phyloP scores from a whole-genome alignment of 2,329 filamentous ascomycete genomes.

The Fusarium pseudoanthophilum region DNA sequence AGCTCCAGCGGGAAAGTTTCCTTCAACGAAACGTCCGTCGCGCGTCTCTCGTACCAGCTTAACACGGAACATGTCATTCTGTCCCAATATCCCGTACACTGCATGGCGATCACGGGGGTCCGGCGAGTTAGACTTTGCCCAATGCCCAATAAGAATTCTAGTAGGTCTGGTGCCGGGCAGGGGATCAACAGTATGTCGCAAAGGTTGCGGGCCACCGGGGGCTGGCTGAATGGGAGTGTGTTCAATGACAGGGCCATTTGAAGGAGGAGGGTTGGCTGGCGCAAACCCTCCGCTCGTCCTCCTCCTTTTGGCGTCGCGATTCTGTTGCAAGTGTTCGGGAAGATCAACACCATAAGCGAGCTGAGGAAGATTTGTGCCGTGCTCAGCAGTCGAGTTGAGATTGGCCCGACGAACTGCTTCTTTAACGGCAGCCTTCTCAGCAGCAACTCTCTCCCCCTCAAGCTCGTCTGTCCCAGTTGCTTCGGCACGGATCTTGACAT shows the following conservation, averaged over 20 bases:
- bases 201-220: constrained; percentile 31
- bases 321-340: constrained; percentile 55
- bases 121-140: constrained; percentile 64
- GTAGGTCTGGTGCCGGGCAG: constrained; percentile 66
- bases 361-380: constrained; percentile 52
- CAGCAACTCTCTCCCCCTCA: constrained; percentile 51
- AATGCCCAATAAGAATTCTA: constrained; percentile 68
- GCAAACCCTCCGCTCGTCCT: constrained; percentile 54
- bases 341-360: constrained; percentile 64
- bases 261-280: constrained; percentile 47
- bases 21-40: constrained; percentile 66
- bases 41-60: constrained; percentile 70
- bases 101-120: constrained; percentile 66
- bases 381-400: constrained; percentile 57
- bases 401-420: constrained; percentile 59
- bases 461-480: constrained; percentile 52
- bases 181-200: constrained; percentile 49
- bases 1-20: constrained; percentile 69
- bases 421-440: constrained; percentile 57
- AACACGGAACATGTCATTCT: constrained; percentile 72
- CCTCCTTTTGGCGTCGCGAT: constrained; percentile 60
- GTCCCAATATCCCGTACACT: constrained; percentile 70
- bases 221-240: constrained; percentile 39
- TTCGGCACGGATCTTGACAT: constrained; percentile 65
- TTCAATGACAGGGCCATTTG: constrained; percentile 37